Evolutionary conservation across 345 rosid species (phyloP).

Genomic region (Kandelia obovata): DNA sequence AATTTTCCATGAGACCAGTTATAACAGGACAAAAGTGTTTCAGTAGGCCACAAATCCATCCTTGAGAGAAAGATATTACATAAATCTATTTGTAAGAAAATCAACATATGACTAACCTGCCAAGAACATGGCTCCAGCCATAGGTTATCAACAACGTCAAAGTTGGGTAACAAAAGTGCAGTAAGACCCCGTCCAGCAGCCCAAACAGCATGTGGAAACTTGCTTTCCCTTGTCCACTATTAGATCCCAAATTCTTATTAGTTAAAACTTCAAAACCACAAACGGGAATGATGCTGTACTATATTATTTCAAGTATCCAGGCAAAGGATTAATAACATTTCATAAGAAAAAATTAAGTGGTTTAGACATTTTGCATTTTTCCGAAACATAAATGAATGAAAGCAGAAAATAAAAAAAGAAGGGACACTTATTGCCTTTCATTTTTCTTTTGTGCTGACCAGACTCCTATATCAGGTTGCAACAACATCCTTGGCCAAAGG

Average conservation of each 20-base stretch:
- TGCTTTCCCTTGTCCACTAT: conserved; percentile 87
- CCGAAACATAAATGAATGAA: too few species aligned
- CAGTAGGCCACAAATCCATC: neutral
- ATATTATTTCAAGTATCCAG: conserved; percentile 7
- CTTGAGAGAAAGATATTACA: neutral
- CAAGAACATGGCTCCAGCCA: conserved; percentile 95
- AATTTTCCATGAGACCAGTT: neutral
- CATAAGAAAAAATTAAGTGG: too few species aligned
- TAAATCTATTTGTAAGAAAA: neutral
- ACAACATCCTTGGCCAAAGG: too few species aligned
- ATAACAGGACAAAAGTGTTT: neutral
- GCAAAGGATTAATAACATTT: neutral
- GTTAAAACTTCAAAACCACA: conserved; percentile 10
- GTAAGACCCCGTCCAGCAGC: conserved; percentile 94
- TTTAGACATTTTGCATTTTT: too few species aligned
- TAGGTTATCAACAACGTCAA: conserved; percentile 71
- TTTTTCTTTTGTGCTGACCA: too few species aligned
- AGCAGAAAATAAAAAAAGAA: too few species aligned
- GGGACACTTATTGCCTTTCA: too few species aligned
- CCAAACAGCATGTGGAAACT: conserved; percentile 93
- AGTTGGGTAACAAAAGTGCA: conserved; percentile 73
- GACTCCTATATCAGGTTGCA: too few species aligned
- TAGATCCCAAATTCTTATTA: conserved; percentile 12
- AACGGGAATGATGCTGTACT: conserved; percentile 1
- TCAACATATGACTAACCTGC: conserved; percentile 49